phyloP scores from a whole-genome alignment of 2,329 filamentous ascomycete genomes.

The Ophiosphaerella narmari region DNA sequence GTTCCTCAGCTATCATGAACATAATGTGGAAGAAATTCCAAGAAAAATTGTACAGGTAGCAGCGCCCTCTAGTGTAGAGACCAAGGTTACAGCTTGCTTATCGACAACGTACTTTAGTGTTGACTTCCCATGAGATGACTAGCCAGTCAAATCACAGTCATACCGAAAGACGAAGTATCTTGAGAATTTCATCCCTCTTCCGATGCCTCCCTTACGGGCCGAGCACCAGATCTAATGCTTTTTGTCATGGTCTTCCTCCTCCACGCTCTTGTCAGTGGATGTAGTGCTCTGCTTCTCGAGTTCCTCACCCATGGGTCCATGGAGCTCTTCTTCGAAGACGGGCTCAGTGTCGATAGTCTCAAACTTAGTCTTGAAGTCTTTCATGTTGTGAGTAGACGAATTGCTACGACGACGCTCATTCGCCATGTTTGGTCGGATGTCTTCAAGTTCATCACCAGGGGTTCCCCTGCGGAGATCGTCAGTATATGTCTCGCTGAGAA shows the following conservation, averaged over 20 bases:
- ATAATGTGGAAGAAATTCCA: constrained; percentile 12
- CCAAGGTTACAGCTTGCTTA: constrained; percentile 13
- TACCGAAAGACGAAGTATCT: constrained; percentile 13
- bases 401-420: constrained; percentile 93
- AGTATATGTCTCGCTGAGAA: constrained; percentile 10
- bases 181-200: constrained; percentile 4
- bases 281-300: constrained; percentile 59
- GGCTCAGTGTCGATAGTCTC: constrained; percentile 87
- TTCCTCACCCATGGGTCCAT: constrained; percentile 67
- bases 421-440: constrained; percentile 80
- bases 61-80: constrained; percentile 11
- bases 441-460: constrained; percentile 80
- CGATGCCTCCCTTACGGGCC: constrained; percentile 16
- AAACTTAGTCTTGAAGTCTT: constrained; percentile 95
- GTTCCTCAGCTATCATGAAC: constrained; percentile 17
- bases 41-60: constrained; percentile 29
- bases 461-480: constrained; percentile 68
- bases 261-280: constrained; percentile 61
- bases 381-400: constrained; percentile 73
- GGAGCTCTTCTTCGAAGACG: constrained; percentile 85
- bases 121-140: constrained; percentile 30
- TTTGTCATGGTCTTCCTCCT: constrained; percentile 58
- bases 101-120: constrained; percentile 11
- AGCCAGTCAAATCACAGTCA: constrained; percentile 26
- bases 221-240: constrained; percentile 43